These are phyloP conservation scores for Phoenix roebelenii DNA, from an alignment of 176 grass and related monocot species.

Conservation along the genomic window DNA sequence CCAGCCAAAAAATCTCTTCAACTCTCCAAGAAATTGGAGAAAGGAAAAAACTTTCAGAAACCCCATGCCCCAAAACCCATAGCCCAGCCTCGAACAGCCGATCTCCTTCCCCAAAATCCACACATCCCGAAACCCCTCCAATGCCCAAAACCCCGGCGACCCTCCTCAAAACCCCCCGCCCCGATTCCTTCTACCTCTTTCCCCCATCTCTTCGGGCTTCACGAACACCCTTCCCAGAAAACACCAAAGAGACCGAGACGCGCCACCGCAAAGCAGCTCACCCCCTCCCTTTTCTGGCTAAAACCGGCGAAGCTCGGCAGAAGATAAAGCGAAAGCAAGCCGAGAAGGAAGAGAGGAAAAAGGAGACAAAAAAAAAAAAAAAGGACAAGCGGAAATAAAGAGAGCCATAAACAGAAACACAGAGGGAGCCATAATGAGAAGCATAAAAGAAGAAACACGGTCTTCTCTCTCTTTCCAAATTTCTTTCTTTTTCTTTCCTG, in stretches of 20 bases:
- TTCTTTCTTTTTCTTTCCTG: not conserved
- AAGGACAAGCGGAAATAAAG: conserved; percentile 14
- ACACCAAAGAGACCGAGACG: conserved; percentile 3
- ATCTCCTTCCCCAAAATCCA: no score
- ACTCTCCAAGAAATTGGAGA: no score
- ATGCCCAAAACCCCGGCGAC: not conserved
- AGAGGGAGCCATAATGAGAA: not conserved
- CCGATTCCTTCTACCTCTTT: no score
- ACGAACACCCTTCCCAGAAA: no score
- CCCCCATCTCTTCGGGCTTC: no score
- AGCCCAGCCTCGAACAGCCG: no score
- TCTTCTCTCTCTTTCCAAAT: conserved; percentile 1
- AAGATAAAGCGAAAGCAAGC: conserved; percentile 4
- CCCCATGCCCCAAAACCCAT: no score
- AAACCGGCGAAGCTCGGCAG: not conserved
- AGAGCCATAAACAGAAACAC: conserved; percentile 1
- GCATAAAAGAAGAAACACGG: no score
- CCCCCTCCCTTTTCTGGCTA: conserved; percentile 2
- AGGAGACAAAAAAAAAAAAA: not conserved
- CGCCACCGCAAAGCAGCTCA: not conserved
- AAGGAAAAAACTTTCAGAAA: no score
- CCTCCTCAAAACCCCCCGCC: no score
- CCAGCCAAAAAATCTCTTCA: no score
- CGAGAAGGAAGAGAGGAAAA: conserved; percentile 6
- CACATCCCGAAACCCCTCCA: not conserved